A percentile compares a stretch with the other conserved stretches of the same genome.
Evolutionary conservation across 176 grass and related monocot genomes (phyloP).

Genomic region (Oryza australiensis): DNA sequence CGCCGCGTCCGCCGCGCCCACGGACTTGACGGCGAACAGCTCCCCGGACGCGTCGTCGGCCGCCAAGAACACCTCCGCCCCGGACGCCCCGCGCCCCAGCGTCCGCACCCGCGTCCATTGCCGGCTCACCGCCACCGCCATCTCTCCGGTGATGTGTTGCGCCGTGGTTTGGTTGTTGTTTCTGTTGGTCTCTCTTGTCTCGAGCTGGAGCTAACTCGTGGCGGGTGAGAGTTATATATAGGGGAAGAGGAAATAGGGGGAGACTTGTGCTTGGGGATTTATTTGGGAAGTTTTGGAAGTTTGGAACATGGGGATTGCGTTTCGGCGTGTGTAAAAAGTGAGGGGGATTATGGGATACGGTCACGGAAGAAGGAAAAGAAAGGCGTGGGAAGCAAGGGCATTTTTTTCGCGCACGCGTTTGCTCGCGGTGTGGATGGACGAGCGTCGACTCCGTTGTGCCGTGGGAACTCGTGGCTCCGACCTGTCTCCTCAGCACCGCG

Average conservation of each 20-base stretch:
- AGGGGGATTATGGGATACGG: not conserved
- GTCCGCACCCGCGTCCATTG: conserved; percentile 49
- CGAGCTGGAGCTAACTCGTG: conserved; percentile 2
- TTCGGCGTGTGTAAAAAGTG: conserved; percentile 36
- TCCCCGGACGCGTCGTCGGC: conserved; percentile 14
- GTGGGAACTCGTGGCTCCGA: conserved; percentile 11
- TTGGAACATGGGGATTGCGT: conserved; percentile 27
- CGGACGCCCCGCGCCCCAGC: conserved; percentile 67
- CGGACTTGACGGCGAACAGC: conserved; percentile 68
- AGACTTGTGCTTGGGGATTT: not conserved
- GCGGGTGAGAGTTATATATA: conserved; percentile 29
- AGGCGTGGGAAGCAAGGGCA: conserved; percentile 24
- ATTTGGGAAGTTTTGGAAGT: conserved; percentile 31
- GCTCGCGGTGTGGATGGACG: not conserved
- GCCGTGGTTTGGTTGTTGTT: conserved; percentile 1
- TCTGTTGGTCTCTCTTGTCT: not conserved
- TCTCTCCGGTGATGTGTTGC: not conserved
- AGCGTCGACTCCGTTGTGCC: not conserved
- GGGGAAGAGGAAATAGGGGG: not conserved
- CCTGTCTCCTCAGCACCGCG: not conserved
- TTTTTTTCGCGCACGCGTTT: conserved; percentile 1
- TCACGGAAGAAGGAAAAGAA: not conserved
- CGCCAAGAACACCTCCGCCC: conserved; percentile 62
- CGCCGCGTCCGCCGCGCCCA: not conserved
- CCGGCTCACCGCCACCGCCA: not conserved